Conservation (phyloP, 75 land plant species). For the Pinus tabuliformis region DNA sequence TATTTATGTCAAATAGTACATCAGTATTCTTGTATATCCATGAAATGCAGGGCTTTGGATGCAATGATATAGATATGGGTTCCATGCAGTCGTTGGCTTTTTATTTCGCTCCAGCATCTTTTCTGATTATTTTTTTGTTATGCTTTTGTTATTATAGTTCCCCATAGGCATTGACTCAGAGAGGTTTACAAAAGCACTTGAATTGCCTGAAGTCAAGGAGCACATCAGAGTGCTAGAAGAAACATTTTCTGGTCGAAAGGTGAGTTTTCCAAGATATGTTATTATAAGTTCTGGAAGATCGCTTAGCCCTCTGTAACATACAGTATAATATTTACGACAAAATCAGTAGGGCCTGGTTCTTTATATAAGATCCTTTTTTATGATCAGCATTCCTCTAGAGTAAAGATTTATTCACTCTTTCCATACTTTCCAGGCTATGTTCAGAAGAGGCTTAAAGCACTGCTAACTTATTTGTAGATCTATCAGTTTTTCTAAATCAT, state of each 20-base stretch:
- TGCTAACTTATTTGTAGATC: not conserved
- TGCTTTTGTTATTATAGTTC: conserved; percentile 28
- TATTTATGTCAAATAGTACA: not conserved
- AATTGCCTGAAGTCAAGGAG: conserved; percentile 34
- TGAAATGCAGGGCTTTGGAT: not conserved
- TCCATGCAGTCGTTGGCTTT: not conserved
- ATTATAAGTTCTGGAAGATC: not conserved
- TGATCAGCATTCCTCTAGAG: not conserved
- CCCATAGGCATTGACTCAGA: conserved; percentile 58
- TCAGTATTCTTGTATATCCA: not conserved
- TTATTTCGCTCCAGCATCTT: not conserved
- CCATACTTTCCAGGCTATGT: too few species aligned
- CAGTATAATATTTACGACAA: not conserved
- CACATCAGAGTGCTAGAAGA: conserved; percentile 31
- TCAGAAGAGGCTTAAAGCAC: not conserved
- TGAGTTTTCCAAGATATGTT: conserved; percentile 1
- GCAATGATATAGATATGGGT: not conserved
- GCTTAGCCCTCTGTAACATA: not conserved
- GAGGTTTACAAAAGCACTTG: conserved; percentile 45
- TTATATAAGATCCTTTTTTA: too few species aligned
- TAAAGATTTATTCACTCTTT: not conserved
- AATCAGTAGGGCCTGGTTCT: not conserved
- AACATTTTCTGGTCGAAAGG: conserved; percentile 48
- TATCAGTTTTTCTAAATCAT: not conserved
- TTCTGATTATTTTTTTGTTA: not conserved